These are phyloP conservation scores for Suillus alpinus DNA, from an alignment of 768 basidiomycete genomes.

Conservation along the genomic window DNA sequence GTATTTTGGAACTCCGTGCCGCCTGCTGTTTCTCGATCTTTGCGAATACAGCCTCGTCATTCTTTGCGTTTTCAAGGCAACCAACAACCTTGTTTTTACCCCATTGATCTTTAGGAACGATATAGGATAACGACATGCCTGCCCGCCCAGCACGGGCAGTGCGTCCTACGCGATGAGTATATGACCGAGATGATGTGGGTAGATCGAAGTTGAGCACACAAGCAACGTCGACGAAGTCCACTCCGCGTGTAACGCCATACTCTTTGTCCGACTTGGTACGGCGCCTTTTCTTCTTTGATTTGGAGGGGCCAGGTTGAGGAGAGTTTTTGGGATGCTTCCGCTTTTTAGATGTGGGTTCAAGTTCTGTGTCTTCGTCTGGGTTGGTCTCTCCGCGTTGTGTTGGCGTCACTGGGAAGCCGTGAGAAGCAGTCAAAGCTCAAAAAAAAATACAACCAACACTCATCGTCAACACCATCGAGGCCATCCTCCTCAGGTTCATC, in stretches of 20 bases:
- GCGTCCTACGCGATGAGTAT: constrained; percentile 93
- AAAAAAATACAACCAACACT: constrained; percentile 24
- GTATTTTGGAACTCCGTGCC: constrained; percentile 51
- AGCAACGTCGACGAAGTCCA: constrained; percentile 95
- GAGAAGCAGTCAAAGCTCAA: constrained; percentile 17
- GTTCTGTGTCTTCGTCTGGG: constrained; percentile 18
- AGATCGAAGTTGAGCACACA: constrained; percentile 99
- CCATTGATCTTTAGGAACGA: constrained; percentile 68
- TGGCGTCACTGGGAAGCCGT: constrained; percentile 42
- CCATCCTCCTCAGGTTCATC: constrained; percentile 39
- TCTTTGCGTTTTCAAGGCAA: constrained; percentile 61
- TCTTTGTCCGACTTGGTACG: constrained; percentile 64
- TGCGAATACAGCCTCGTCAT: constrained; percentile 60
- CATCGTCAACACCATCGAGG: constrained; percentile 17
- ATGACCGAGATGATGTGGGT: constrained; percentile 81
- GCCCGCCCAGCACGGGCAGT: constrained; percentile 95
- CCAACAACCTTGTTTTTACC: constrained; percentile 76
- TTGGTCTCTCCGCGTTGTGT: constrained; percentile 44
- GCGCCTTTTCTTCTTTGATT: constrained; percentile 45
- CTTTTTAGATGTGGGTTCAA: constrained; percentile 38
- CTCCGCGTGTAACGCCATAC: constrained; percentile 92
- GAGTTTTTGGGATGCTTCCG: constrained; percentile 53
- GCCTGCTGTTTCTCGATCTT: constrained; percentile 77
- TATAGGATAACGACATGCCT: constrained; percentile 88
- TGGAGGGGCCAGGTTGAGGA: constrained; percentile 31